Evolutionary conservation across 345 rosid species (phyloP), one percentile per base, ranked within the genome.

Genomic region (Turritis glabra): DNA sequence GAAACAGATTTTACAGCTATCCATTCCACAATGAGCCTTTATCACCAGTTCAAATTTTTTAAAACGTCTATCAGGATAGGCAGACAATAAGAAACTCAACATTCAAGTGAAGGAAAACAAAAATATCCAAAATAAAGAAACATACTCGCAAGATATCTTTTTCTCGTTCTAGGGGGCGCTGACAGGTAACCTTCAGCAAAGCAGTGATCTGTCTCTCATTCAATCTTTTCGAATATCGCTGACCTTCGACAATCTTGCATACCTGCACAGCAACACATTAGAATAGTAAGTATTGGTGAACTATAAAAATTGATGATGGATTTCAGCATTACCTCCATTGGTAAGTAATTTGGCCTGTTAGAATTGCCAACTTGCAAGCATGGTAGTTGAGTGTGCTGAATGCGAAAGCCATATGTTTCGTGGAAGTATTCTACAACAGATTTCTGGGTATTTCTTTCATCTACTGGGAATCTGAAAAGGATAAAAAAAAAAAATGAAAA

Each of bases 181-280:
- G 97, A 64, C 99, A 96, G 67, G 99, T 90, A 72, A 88, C 97
- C 82, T 84, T 88, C 81, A 92, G 80, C 82, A 96, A 80, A 69
- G 91, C 90, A 65, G 98, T 90, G 40, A 96, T 92, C 80, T 96
- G 99, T 65, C 85, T 92, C 77, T 96, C 99, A 74, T 96, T 96
- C 76, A 96, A 74, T 65, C 99, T 83, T 78, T 92, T 96, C 0
- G 98, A 88, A 73, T 96, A 96, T 81, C 99, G 81, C 76, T 96
- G 98, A 23, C 99, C 99, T 81, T 96, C 97, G 5, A 92, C 98
- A 50, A 96, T 92, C 83, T 92, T 96, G 84, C 98, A 90, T 9
- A 92, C 98, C 99, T 92, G 82, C 30, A 43, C 58, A 33, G 15
- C 51, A 69, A 44, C 19, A 72, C 22, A 53, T 67, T 73, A 66